Evolutionary conservation across 2,329 filamentous ascomycete genomes (phyloP).

Genomic region (Ophiocordyceps sinensis): DNA sequence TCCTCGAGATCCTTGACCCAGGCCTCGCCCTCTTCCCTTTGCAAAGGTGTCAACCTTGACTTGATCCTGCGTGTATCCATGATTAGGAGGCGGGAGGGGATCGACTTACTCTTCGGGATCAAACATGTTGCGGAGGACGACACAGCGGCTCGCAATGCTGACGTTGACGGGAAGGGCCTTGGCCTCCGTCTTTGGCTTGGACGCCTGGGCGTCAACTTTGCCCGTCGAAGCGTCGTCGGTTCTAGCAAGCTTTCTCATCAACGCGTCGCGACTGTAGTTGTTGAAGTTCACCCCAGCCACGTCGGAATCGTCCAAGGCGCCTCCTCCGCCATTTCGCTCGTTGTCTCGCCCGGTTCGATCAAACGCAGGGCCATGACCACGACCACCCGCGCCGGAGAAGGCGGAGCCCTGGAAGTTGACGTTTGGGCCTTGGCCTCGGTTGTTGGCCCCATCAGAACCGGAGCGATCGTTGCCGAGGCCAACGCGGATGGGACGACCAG

Average conservation of each 20-base stretch:
- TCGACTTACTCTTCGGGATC: conserved; percentile 70
- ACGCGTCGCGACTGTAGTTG: conserved; percentile 94
- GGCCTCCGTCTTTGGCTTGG: conserved; percentile 65
- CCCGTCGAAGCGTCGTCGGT: conserved; percentile 64
- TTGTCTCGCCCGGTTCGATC: conserved; percentile 84
- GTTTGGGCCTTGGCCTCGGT: conserved; percentile 76
- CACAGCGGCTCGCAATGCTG: conserved; percentile 84
- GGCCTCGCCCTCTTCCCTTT: conserved; percentile 66
- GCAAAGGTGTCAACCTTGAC: conserved; percentile 18
- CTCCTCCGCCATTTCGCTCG: conserved; percentile 82
- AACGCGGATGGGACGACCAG: conserved; percentile 92
- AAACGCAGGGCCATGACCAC: conserved; percentile 72
- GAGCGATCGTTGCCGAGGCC: conserved; percentile 99
- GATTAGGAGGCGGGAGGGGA: neutral
- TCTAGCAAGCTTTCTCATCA: conserved; percentile 97
- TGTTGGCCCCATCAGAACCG: conserved; percentile 85
- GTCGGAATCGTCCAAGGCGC: conserved; percentile 92
- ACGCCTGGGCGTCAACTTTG: conserved; percentile 55
- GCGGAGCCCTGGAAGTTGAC: conserved; percentile 70
- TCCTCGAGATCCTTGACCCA: conserved; percentile 93
- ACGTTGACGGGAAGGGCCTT: conserved; percentile 74
- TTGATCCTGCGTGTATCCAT: neutral
- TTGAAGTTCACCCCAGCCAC: conserved; percentile 98
- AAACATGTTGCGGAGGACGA: conserved; percentile 93
- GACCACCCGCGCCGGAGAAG: conserved; percentile 81